Base-by-base conservation (phyloP, 2,329 filamentous ascomycete genomes). In the Pezicula neosporulosa region DNA sequence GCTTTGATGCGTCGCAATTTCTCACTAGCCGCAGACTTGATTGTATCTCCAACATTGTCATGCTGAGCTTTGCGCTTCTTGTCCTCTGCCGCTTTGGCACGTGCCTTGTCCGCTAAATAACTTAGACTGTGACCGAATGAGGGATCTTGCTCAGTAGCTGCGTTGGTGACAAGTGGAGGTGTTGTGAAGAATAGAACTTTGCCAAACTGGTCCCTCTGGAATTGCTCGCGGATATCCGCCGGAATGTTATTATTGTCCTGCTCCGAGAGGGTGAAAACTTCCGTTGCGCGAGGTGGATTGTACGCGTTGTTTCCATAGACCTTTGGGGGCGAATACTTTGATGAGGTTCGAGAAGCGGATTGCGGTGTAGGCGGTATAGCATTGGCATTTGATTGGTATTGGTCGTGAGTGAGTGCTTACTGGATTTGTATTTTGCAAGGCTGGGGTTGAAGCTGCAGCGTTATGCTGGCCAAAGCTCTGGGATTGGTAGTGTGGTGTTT, bases 181-280 rank as follows among this genome's bases (percentile, higher is more conserved):
- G 77, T 72, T 1, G 82, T 83, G 72, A 87, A 89, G 72, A 87
- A 89, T 6, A 89, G 71, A 0, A 89, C 73, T 27, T 78, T 78
- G 9, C 85, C 85, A 47, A 78, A 72, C 13, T 83, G 82, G 57
- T 89, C 85, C 47, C 77, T 76, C 51, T 87, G 83, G 61, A 88
- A 89, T 57, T 85, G 80, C 47, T 77, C 70, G 36, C 85, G 81
- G 19, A 88, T 80, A 37, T 86, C 81, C 5, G 72, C 68, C 0
- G 85, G 85, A 49, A 89, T 87, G 15, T 77, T 74, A 8, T 76
- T 71, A 60, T 89, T 87, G 30, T 83, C 83, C 35, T 76, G 70
- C 55, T 88, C 84, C 30, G 77, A 77, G 13, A 89, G 71, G 18
- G 80, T 78, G 66, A 82, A 88, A 12, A 85, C 81, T 66, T 88